Conservation (phyloP, 257 asterid genomes). For the Osmanthus fragrans region DNA sequence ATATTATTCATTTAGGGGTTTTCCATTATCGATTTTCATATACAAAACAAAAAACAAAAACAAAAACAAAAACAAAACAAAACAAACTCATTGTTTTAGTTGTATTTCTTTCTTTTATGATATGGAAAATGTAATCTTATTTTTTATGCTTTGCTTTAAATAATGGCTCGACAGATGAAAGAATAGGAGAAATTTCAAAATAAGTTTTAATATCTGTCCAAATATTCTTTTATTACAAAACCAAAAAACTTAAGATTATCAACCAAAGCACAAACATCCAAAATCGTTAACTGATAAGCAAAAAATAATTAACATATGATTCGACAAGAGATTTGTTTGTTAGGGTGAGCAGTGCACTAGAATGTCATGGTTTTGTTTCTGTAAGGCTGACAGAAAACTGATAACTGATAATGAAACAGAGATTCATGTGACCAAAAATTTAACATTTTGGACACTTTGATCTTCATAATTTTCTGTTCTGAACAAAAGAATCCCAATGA, state of each 20-base stretch:
- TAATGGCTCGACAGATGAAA: background rate
- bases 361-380: constrained; percentile 1
- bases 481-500: constrained; percentile 6
- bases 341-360: background rate
- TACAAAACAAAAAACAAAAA: no score
- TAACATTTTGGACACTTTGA: background rate
- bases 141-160: no score
- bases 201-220: background rate
- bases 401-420: constrained; percentile 1
- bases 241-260: background rate
- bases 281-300: background rate
- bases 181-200: background rate
- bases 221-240: background rate
- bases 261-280: background rate
- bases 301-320: background rate
- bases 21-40: no score
- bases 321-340: background rate
- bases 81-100: no score
- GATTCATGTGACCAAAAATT: background rate
- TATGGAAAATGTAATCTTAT: no score
- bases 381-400: background rate
- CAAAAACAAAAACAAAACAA: no score
- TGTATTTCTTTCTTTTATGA: no score
- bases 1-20: no score
- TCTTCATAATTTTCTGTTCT: background rate